Evolutionary conservation across 148 eudicot species (phyloP).

Genomic region (Talinum fruticosum): DNA sequence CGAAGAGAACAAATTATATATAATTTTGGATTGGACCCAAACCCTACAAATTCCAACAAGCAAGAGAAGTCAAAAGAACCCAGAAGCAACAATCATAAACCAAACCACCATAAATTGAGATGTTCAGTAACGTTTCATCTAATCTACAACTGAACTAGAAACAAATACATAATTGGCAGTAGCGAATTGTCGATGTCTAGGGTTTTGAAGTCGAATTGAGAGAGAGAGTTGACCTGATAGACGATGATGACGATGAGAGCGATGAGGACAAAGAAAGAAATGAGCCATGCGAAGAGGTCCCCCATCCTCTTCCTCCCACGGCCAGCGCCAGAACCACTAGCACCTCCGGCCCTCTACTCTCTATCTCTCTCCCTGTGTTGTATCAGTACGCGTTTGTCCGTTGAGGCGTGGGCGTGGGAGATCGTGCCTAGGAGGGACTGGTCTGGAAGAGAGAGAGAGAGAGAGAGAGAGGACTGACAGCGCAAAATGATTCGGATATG

Average conservation of each 20-base stretch:
- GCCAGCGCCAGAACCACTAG: too few relatives aligned
- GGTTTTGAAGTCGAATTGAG: constrained; percentile 6
- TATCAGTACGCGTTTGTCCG: not conserved
- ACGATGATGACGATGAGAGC: constrained; percentile 48
- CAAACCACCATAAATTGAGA: not conserved
- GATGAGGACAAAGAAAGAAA: constrained; percentile 52
- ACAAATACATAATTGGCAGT: not conserved
- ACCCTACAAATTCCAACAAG: not conserved
- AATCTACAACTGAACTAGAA: not conserved
- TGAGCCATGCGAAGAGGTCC: constrained; percentile 44
- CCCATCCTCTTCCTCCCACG: constrained; percentile 34
- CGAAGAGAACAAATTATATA: too few relatives aligned
- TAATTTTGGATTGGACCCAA: too few relatives aligned
- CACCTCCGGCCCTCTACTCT: not conserved
- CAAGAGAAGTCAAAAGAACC: not conserved
- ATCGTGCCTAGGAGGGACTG: not conserved
- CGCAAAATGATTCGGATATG: not conserved
- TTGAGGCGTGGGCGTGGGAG: not conserved
- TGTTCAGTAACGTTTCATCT: not conserved
- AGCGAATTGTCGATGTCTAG: not conserved
- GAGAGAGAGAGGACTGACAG: not conserved
- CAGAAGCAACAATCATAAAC: not conserved
- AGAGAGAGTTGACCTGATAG: constrained; percentile 38
- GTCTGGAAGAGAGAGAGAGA: not conserved
- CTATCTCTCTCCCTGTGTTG: constrained; percentile 14